A percentile compares a stretch with the other conserved stretches of the same genome.
Evolutionary conservation across 495 filamentous ascomycete species (phyloP).

Genomic region (Hypoxylon cercidicola): DNA sequence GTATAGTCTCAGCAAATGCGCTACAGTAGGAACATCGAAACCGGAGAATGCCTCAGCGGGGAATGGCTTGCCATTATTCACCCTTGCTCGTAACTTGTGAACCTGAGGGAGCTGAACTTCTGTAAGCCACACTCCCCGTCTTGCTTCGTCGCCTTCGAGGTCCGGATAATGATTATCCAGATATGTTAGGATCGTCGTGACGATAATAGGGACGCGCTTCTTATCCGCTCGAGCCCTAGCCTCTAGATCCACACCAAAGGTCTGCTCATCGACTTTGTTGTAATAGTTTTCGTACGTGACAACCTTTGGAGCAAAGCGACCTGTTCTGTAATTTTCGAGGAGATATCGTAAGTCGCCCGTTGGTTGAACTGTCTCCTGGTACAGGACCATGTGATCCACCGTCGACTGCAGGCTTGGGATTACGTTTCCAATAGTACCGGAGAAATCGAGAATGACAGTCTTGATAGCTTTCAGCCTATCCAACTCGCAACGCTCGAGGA

Average conservation of each 20-base stretch:
- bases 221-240: constrained; percentile 90
- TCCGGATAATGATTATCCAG: constrained; percentile 97
- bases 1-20: constrained; percentile 93
- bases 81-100: constrained; percentile 79
- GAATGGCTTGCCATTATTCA: constrained; percentile 91
- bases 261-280: constrained; percentile 96
- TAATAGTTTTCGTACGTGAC: constrained; percentile 99
- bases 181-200: constrained; percentile 93
- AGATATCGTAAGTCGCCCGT: constrained; percentile 91
- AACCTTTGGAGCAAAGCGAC: constrained; percentile 90
- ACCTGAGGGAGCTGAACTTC: constrained; percentile 88
- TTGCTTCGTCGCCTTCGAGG: constrained; percentile 94
- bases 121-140: constrained; percentile 91
- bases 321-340: constrained; percentile 97
- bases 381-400: constrained; percentile 98
- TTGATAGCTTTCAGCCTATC: constrained; percentile 98
- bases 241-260: constrained; percentile 96
- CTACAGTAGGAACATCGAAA: constrained; percentile 93
- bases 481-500: constrained; percentile 97
- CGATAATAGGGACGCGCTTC: constrained; percentile 92
- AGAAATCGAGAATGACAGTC: constrained; percentile 96
- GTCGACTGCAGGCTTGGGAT: constrained; percentile 95
- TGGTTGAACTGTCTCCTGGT: constrained; percentile 97
- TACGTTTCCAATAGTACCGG: constrained; percentile 96
- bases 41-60: constrained; percentile 78